Base-by-base conservation (phyloP, 2,329 filamentous ascomycete genomes). In the Endoconidiophora polonica region DNA sequence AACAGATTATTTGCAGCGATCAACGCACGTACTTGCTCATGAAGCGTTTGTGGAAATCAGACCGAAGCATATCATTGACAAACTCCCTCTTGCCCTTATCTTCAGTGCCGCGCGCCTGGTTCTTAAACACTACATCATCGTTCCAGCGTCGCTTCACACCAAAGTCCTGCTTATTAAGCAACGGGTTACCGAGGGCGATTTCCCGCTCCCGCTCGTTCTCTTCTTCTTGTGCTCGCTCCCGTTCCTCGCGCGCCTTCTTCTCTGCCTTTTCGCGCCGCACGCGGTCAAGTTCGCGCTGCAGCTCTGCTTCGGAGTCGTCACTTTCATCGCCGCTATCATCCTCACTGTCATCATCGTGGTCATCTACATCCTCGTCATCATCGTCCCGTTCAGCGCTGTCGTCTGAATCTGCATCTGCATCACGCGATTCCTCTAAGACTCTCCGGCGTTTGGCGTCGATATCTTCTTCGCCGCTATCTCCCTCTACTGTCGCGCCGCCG, bases 61-160 rank as follows among this genome's bases (percentile, higher is more conserved):
- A 95, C 55, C 90, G 80, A 55, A 96, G 68, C 60, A 94, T 72
- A 66, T 96, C 83, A 80, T 98, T 98, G 65, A 98, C 88, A 67
- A 98, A 98, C 65, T 94, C 88, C 69, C 90, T 93, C 69, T 87
- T 77, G 55, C 82, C 79, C 69, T 82, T 88, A 55, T 95, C 86
- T 61, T 96, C 90, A 0, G 88, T 94, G 6, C 90, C 91, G 53
- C 91, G 76, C 33, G 90, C 91, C 68, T 98, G 91, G 65, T 98
- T 98, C 71, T 94, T 96, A 69, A 98, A 98, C 2, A 98, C 88
- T 10, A 98, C 91, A 62, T 98, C 91, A 59, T 98, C 91, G 58
- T 98, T 91, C 91, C 91, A 98, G 58, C 88, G 71, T 57, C 86
- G 72, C 73, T 94, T 95, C 60, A 95, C 81, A 52, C 81, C 87